phyloP scores from a whole-genome alignment of 495 filamentous ascomycete genomes.

The Aspergillus bridgeri region DNA sequence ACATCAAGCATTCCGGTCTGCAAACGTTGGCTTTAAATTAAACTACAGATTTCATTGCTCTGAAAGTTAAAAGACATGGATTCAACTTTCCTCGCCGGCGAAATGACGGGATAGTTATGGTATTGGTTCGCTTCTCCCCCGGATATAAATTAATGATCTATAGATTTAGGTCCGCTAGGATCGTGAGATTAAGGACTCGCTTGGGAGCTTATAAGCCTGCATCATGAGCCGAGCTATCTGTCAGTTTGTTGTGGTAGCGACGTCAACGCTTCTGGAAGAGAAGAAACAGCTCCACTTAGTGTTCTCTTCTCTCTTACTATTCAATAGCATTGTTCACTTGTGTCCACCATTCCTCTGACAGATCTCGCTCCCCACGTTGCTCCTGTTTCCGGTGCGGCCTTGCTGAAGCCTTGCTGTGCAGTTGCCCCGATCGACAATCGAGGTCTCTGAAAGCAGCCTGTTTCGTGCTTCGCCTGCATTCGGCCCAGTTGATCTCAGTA shows the following conservation, averaged over 20 bases:
- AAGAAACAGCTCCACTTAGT: not conserved
- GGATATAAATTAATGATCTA: not conserved
- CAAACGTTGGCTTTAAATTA: not conserved
- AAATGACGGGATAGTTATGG: not conserved
- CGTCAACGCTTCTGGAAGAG: not conserved
- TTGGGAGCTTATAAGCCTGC: not conserved
- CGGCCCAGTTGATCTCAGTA: not conserved
- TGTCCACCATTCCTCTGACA: not conserved
- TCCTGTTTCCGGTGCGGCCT: not conserved
- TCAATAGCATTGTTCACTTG: not conserved
- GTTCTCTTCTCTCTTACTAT: too few relatives aligned
- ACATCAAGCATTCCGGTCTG: not conserved
- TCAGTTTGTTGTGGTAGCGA: not conserved
- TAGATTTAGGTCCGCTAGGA: not conserved
- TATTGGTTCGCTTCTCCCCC: not conserved
- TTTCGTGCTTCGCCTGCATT: not conserved
- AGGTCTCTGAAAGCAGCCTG: slow-evolving; percentile 16
- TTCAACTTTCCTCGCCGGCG: too few relatives aligned
- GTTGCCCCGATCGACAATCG: not conserved
- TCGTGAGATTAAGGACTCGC: not conserved
- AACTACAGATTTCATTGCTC: not conserved
- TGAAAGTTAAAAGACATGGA: too few relatives aligned
- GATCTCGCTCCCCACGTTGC: not conserved
- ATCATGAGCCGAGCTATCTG: not conserved
- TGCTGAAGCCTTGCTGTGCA: not conserved